A percentile compares a stretch with the other conserved stretches of the same genome.
phyloP scores from a whole-genome alignment of 2,329 filamentous ascomycete species.

The Fusarium devonianum region DNA sequence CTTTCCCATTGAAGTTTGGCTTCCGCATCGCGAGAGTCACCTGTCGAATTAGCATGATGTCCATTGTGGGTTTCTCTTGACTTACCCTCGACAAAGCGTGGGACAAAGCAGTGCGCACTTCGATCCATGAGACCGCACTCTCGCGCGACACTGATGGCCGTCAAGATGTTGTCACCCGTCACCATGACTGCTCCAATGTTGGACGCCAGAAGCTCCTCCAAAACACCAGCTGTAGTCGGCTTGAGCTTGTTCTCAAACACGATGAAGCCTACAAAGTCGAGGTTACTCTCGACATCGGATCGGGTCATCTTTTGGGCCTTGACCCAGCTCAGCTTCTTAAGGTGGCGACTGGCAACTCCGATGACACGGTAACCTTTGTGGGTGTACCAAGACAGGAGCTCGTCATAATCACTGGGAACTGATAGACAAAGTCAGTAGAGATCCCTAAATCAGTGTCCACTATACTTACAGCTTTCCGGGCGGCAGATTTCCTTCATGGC shows the following conservation, averaged over 20 bases:
- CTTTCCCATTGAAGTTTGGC: slow-evolving; percentile 88
- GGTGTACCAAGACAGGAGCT: slow-evolving; percentile 87
- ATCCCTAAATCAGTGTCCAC: neutral
- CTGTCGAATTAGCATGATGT: slow-evolving; percentile 47
- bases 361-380: slow-evolving; percentile 97
- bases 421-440: slow-evolving; percentile 19
- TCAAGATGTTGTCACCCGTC: slow-evolving; percentile 96
- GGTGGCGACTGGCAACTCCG: slow-evolving; percentile 88
- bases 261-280: slow-evolving; percentile 95
- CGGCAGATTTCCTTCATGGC: slow-evolving; percentile 94
- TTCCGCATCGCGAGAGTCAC: slow-evolving; percentile 75
- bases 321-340: slow-evolving; percentile 89
- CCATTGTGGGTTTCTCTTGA: neutral
- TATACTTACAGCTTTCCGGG: slow-evolving; percentile 74
- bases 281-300: slow-evolving; percentile 79
- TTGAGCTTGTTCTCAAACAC: slow-evolving; percentile 99
- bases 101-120: slow-evolving; percentile 89
- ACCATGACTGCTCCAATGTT: slow-evolving; percentile 94
- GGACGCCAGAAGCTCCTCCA: slow-evolving; percentile 82
- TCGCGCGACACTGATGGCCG: slow-evolving; percentile 92
- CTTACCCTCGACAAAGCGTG: slow-evolving; percentile 79
- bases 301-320: slow-evolving; percentile 95
- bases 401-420: slow-evolving; percentile 89
- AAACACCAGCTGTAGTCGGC: slow-evolving; percentile 79
- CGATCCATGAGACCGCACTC: slow-evolving; percentile 86